phyloP scores from a whole-genome alignment of 495 filamentous ascomycete genomes.

The Aspergillus mulundensis region DNA sequence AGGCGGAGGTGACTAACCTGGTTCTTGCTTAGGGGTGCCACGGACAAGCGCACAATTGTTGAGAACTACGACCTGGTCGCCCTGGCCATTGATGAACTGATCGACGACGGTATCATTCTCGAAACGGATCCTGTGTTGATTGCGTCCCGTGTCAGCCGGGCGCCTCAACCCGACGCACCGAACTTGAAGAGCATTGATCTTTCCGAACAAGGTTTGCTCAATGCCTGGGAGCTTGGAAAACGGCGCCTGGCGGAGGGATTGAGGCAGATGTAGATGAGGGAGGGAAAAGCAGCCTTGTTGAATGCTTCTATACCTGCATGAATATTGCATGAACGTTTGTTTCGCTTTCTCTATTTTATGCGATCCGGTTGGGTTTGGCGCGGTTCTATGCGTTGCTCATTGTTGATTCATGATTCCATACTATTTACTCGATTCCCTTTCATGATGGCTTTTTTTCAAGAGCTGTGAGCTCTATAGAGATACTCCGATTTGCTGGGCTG shows the following conservation, averaged over 20 bases:
- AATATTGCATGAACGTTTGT: conserved; percentile 22
- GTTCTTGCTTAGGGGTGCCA: conserved; percentile 63
- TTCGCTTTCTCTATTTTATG: conserved; percentile 21
- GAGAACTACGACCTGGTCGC: conserved; percentile 96
- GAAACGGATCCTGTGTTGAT: conserved; percentile 95
- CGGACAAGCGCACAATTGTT: conserved; percentile 94
- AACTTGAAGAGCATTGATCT: conserved; percentile 91
- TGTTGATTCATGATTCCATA: conserved; percentile 19
- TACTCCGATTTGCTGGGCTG: conserved; percentile 17
- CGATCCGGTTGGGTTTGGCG: conserved; percentile 44
- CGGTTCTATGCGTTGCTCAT: conserved; percentile 27
- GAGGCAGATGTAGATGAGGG: conserved; percentile 58
- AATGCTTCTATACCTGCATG: conserved; percentile 19
- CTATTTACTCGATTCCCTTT: conserved; percentile 14
- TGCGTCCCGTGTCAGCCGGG: conserved; percentile 81
- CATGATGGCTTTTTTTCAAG: conserved; percentile 13
- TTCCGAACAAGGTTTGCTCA: conserved; percentile 91
- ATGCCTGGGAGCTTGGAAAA: conserved; percentile 93
- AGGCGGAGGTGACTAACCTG: conserved; percentile 6
- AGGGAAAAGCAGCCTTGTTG: neutral
- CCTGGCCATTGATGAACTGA: conserved; percentile 90
- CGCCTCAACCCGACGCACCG: conserved; percentile 84
- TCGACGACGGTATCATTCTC: conserved; percentile 94
- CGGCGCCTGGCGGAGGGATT: conserved; percentile 85
- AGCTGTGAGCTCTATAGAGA: conserved; percentile 27